These are phyloP conservation scores for Colletotrichum spaethianum DNA, from an alignment of 2,329 filamentous ascomycete genomes.

Conservation along the genomic window DNA sequence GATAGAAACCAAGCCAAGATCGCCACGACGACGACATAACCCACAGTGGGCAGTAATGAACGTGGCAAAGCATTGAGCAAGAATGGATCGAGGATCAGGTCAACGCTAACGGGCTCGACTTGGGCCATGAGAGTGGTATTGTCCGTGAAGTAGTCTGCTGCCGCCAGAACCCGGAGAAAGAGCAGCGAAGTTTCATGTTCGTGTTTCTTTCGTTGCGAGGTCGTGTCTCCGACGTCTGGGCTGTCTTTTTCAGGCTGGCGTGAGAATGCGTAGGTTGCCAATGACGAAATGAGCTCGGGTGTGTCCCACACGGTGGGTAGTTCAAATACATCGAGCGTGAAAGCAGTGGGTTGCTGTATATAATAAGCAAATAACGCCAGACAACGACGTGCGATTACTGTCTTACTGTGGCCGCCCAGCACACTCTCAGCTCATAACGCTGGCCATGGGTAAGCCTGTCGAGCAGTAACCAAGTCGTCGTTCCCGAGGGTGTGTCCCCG, in stretches of 20 bases:
- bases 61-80: constrained; percentile 83
- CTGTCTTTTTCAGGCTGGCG: constrained; percentile 52
- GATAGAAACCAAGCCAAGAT: constrained; percentile 61
- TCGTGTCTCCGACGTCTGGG: constrained; percentile 41
- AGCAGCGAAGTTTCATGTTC: constrained; percentile 65
- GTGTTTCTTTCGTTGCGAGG: constrained; percentile 40
- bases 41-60: constrained; percentile 80
- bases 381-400: constrained; percentile 11
- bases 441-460: constrained; percentile 77
- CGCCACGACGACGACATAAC: constrained; percentile 78
- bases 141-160: constrained; percentile 88
- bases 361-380: constrained; percentile 29
- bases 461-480: constrained; percentile 84
- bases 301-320: constrained; percentile 73
- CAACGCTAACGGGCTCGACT: constrained; percentile 81
- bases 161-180: constrained; percentile 81
- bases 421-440: constrained; percentile 92
- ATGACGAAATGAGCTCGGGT: constrained; percentile 74
- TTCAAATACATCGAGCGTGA: constrained; percentile 77
- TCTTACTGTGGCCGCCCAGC: constrained; percentile 93
- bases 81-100: constrained; percentile 90
- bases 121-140: constrained; percentile 81
- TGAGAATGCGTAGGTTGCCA: constrained; percentile 73
- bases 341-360: constrained; percentile 85
- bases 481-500: constrained; percentile 65